These are phyloP conservation scores for Sporodiniella umbellata DNA, from an alignment of 371 early-diverging fungal genomes.

Conservation along the genomic window DNA sequence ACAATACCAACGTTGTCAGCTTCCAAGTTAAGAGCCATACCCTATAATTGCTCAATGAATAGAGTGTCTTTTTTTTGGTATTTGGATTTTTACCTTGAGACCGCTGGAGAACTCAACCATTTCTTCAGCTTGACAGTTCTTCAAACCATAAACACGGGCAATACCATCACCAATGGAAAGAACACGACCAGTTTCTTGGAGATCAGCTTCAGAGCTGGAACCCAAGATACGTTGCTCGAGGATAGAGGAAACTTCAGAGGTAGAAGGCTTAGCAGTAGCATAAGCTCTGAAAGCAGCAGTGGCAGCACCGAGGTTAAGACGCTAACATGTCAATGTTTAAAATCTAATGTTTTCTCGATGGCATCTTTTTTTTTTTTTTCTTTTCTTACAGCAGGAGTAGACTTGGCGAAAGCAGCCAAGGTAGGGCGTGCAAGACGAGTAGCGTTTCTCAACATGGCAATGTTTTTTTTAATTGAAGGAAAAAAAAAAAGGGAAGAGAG, in stretches of 20 bases:
- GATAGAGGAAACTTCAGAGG: constrained; percentile 87
- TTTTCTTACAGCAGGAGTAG: constrained; percentile 35
- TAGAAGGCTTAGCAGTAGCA: constrained; percentile 62
- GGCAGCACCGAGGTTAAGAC: constrained; percentile 60
- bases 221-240: constrained; percentile 93
- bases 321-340: constrained; percentile 9
- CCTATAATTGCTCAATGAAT: constrained; percentile 35
- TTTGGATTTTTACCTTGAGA: constrained; percentile 64
- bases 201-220: constrained; percentile 72
- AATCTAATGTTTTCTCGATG: too few species aligned
- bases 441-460: constrained; percentile 48
- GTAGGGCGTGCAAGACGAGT: constrained; percentile 48
- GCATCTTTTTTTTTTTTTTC: neutral
- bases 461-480: constrained; percentile 1
- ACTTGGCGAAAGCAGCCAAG: constrained; percentile 37
- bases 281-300: constrained; percentile 50
- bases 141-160: constrained; percentile 96
- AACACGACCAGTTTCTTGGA: constrained; percentile 96
- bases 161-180: constrained; percentile 99
- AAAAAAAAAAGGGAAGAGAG: constrained; percentile 2
- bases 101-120: constrained; percentile 98
- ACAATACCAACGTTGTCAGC: constrained; percentile 98
- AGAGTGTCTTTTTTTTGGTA: neutral
- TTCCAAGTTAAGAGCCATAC: constrained; percentile 98
- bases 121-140: constrained; percentile 97